These are phyloP conservation scores for Aureobasidium sp. DNA, from an alignment of 2,329 filamentous ascomycete species.

Conservation along the genomic window DNA sequence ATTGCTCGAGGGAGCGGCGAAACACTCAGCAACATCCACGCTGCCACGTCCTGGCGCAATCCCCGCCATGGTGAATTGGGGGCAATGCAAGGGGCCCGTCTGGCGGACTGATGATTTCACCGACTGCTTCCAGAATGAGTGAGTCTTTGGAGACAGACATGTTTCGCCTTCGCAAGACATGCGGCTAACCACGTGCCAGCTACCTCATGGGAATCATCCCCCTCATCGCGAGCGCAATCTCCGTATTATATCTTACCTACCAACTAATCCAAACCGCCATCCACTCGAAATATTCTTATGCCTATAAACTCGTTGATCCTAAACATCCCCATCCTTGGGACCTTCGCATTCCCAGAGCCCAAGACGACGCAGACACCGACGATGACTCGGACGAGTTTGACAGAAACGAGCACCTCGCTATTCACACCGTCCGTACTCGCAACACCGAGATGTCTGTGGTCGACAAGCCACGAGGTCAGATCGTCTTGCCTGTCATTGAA, in stretches of 20 bases:
- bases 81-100: constrained; percentile 49
- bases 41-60: constrained; percentile 20
- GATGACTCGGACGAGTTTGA: constrained; percentile 51
- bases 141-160: constrained; percentile 32
- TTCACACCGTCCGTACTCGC: constrained; percentile 46
- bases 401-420: constrained; percentile 48
- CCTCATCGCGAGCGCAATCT: constrained; percentile 61
- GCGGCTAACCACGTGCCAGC: constrained; percentile 38
- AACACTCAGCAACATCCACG: neutral
- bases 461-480: constrained; percentile 68
- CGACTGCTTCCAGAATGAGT: constrained; percentile 60
- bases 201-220: constrained; percentile 78
- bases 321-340: constrained; percentile 34
- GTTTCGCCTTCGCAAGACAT: constrained; percentile 4
- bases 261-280: constrained; percentile 51
- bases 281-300: constrained; percentile 46
- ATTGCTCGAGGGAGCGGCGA: constrained; percentile 7
- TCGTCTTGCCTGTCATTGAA: constrained; percentile 65
- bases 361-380: constrained; percentile 29
- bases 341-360: constrained; percentile 23
- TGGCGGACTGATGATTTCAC: constrained; percentile 59
- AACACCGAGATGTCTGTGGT: constrained; percentile 47
- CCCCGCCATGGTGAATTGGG: constrained; percentile 40
- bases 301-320: constrained; percentile 52
- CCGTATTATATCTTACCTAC: constrained; percentile 58